Evolutionary conservation across 768 basidiomycete species (phyloP).

Genomic region (Calocybe indica): DNA sequence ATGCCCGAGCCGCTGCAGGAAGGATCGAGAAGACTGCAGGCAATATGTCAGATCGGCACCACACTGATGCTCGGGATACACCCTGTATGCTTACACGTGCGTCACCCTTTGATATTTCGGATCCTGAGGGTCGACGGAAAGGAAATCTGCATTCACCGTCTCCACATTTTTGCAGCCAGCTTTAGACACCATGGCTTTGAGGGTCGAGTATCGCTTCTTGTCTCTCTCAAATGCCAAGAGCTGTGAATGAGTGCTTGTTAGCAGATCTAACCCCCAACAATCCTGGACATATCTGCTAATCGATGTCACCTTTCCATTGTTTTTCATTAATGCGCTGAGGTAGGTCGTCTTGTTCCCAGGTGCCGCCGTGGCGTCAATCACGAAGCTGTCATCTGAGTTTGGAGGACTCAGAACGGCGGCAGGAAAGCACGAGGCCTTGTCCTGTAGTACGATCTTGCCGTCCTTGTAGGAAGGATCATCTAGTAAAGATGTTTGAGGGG

Average conservation of each 20-base stretch:
- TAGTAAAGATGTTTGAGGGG: slow-evolving; percentile 60
- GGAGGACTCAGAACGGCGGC: slow-evolving; percentile 82
- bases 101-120: slow-evolving; percentile 59
- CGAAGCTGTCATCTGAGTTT: slow-evolving; percentile 40
- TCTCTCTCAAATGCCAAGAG: slow-evolving; percentile 90
- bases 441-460: slow-evolving; percentile 89
- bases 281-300: background rate
- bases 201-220: slow-evolving; percentile 71
- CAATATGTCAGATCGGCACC: slow-evolving; percentile 1
- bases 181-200: slow-evolving; percentile 79
- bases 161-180: slow-evolving; percentile 80
- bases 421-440: slow-evolving; percentile 97
- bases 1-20: slow-evolving; percentile 96
- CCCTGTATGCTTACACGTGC: slow-evolving; percentile 64
- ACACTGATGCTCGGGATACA: slow-evolving; percentile 1
- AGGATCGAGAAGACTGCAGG: slow-evolving; percentile 78
- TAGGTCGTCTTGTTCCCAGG: slow-evolving; percentile 99
- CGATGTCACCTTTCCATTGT: slow-evolving; percentile 63
- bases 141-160: slow-evolving; percentile 77
- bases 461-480: slow-evolving; percentile 64
- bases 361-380: slow-evolving; percentile 93
- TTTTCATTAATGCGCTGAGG: slow-evolving; percentile 81
- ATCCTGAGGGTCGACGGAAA: slow-evolving; percentile 67
- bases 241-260: slow-evolving; percentile 23
- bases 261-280: background rate